Evolutionary conservation across 129 eudicot genomes (phyloP).

Genomic region (Ambrosia artemisiifolia): DNA sequence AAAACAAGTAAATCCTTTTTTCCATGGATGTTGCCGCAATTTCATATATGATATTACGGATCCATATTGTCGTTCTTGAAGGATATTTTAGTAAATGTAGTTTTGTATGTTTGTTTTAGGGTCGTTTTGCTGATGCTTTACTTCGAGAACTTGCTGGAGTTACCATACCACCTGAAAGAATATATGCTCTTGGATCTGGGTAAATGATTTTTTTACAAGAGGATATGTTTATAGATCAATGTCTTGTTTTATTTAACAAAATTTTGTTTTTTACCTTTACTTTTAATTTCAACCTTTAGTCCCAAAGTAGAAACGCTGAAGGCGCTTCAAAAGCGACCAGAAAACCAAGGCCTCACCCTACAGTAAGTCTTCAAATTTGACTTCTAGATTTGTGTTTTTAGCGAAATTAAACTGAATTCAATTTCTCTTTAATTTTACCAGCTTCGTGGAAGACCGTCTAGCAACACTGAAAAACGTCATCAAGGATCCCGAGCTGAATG

Average conservation of each 20-base stretch:
- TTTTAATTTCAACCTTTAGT: constrained; percentile 30
- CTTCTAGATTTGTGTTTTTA: background rate
- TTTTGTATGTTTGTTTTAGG: constrained; percentile 27
- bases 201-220: constrained; percentile 27
- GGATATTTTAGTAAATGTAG: background rate
- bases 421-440: constrained; percentile 24
- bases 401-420: background rate
- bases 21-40: background rate
- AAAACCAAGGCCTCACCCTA: constrained; percentile 78
- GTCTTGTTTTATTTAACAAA: constrained; percentile 12
- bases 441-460: constrained; percentile 96
- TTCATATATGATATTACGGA: background rate
- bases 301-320: constrained; percentile 97
- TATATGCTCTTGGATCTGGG: constrained; percentile 92
- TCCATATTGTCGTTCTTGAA: background rate
- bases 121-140: constrained; percentile 86
- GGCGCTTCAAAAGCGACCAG: constrained; percentile 87
- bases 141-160: constrained; percentile 92
- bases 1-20: constrained; percentile 58
- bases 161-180: constrained; percentile 81
- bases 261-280: background rate
- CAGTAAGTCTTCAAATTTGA: constrained; percentile 54
- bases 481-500: constrained; percentile 77
- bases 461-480: constrained; percentile 94
- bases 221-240: background rate